A percentile compares a stretch with the other conserved stretches of the same genome.
Conservation (phyloP, 805 yeast genomes). For the Metschnikowia corniflorae region DNA sequence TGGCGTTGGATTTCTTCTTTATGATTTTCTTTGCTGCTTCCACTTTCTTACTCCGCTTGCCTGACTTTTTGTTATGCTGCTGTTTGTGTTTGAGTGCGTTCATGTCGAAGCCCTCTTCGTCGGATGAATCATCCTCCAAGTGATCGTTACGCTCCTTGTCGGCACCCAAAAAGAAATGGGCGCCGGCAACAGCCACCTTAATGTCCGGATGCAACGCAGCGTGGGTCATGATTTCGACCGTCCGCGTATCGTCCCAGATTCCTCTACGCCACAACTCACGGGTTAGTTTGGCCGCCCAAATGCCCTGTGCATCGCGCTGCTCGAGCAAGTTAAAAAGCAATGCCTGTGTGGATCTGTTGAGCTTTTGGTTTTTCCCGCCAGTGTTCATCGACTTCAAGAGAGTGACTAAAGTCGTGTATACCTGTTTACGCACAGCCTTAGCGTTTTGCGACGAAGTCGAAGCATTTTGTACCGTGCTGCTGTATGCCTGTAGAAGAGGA, state of each 20-base stretch:
- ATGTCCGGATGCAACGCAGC: conserved; percentile 86
- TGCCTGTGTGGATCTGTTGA: conserved; percentile 90
- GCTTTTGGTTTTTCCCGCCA: conserved; percentile 84
- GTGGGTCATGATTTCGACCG: conserved; percentile 96
- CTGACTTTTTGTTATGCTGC: conserved; percentile 76
- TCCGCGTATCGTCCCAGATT: conserved; percentile 95
- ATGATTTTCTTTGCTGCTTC: conserved; percentile 68
- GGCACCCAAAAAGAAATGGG: conserved; percentile 87
- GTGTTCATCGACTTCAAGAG: conserved; percentile 79
- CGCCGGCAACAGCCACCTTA: conserved; percentile 88
- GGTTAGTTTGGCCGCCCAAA: conserved; percentile 95
- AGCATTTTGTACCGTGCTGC: conserved; percentile 34
- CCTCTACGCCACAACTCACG: conserved; percentile 97
- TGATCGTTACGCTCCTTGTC: conserved; percentile 90
- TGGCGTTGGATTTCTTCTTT: conserved; percentile 53
- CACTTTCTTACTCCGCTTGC: conserved; percentile 76
- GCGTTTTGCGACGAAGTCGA: conserved; percentile 56
- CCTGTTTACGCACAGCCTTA: conserved; percentile 76
- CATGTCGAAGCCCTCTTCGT: conserved; percentile 72
- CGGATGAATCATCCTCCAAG: conserved; percentile 65
- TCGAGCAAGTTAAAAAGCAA: conserved; percentile 82
- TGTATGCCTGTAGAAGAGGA: conserved; percentile 73
- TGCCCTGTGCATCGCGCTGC: conserved; percentile 70
- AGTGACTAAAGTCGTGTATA: conserved; percentile 74
- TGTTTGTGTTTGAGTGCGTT: conserved; percentile 72